Conservation (phyloP, 106 monocot genomes). For the Triglochin maritima region DNA sequence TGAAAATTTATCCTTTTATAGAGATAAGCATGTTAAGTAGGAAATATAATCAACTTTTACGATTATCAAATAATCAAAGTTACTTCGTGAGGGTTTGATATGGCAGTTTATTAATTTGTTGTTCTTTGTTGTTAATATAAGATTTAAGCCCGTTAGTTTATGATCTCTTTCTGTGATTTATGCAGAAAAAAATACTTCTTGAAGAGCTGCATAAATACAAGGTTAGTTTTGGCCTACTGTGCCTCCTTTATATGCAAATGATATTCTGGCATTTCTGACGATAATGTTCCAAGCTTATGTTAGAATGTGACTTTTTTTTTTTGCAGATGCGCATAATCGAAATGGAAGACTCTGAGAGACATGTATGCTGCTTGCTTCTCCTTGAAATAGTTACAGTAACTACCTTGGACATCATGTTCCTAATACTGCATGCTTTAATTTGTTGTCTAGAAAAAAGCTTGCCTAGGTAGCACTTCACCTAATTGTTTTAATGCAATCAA, state of each 20-base stretch:
- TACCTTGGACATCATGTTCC: not conserved
- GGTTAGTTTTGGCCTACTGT: too few relatives aligned
- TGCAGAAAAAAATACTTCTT: conserved; percentile 9
- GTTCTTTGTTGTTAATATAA: too few relatives aligned
- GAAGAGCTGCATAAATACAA: conserved; percentile 9
- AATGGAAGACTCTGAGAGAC: conserved; percentile 3
- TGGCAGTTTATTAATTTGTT: too few relatives aligned
- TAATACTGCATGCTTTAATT: not conserved
- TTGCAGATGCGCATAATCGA: conserved; percentile 6
- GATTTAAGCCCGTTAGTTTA: not conserved
- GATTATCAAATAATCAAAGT: too few relatives aligned
- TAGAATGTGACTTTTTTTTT: too few relatives aligned
- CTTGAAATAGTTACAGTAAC: not conserved
- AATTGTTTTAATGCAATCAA: not conserved
- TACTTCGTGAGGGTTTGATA: too few relatives aligned
- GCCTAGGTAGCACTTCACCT: not conserved
- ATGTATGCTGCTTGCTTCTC: not conserved
- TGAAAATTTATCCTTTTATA: too few relatives aligned
- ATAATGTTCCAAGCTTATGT: too few relatives aligned
- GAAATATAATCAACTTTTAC: too few relatives aligned
- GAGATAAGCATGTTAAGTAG: too few relatives aligned
- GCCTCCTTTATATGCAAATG: too few relatives aligned
- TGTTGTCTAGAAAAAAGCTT: conserved; percentile 10
- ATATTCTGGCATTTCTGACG: too few relatives aligned
- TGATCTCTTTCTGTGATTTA: not conserved